Conservation (phyloP, 23 red algal species). For the Gracilaria domingensis region DNA sequence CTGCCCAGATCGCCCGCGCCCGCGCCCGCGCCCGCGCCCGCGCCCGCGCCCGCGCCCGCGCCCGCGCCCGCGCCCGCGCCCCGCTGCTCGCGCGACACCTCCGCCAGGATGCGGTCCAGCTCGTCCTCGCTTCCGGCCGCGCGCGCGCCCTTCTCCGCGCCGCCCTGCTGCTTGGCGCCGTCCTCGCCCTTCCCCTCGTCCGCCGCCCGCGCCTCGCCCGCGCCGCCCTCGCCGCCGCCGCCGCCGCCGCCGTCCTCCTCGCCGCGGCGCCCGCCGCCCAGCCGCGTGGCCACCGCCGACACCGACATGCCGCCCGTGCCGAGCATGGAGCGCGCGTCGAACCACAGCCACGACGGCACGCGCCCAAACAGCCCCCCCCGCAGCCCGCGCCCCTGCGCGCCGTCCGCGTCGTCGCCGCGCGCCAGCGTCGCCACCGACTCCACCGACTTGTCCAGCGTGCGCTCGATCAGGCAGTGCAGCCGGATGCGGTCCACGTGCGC, state of each 20-base stretch:
- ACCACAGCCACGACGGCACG: constrained; percentile 84
- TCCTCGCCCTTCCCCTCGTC: not conserved
- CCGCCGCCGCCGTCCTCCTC: not conserved
- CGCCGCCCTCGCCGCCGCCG: not conserved
- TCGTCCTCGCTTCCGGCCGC: not conserved
- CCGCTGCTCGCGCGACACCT: constrained; percentile 6
- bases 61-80: not conserved
- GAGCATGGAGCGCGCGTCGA: constrained; percentile 63
- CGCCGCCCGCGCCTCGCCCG: not conserved
- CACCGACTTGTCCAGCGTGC: constrained; percentile 85
- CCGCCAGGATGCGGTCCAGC: constrained; percentile 24
- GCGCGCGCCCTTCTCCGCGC: not conserved
- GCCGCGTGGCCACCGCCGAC: not conserved
- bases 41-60: not conserved
- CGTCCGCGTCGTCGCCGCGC: constrained; percentile 22
- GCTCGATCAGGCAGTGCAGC: constrained; percentile 91
- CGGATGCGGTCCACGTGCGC: constrained; percentile 82
- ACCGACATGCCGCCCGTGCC: constrained; percentile 11
- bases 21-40: not conserved
- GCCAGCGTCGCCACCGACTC: constrained; percentile 70
- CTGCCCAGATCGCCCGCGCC: no score
- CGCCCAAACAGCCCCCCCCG: constrained; percentile 60
- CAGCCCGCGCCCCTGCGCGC: constrained; percentile 10
- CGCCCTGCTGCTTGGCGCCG: not conserved
- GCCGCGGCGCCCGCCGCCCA: not conserved